Base-by-base conservation (phyloP, 1,284 basidiomycete species). In the Ustilago esculenta region DNA sequence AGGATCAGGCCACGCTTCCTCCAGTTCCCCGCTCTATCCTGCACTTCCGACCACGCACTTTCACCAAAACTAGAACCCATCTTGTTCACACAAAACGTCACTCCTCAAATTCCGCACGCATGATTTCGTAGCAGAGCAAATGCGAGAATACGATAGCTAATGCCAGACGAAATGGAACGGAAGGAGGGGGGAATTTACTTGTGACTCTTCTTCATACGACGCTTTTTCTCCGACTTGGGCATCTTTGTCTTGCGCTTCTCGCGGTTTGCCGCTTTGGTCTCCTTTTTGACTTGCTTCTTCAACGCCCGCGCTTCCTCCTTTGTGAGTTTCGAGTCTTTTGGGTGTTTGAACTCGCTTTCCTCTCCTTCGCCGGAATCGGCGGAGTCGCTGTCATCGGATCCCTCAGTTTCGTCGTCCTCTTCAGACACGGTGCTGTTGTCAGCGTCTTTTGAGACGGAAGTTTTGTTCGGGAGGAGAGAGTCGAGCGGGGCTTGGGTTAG, bases 161-260 rank as follows among this genome's bases (percentile, higher is more conserved):
- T n/a, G n/a, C n/a, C n/a, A n/a, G n/a, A n/a, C n/a, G n/a, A n/a
- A n/a, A n/a, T n/a, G n/a, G n/a, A n/a, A n/a, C n/a, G n/a, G n/a
- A n/a, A n/a, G 5, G n/a, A 24, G 35, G 18, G 10, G 17, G 18
- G 12, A 33, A 3, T 24, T 36, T 71, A 66, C 61, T 75, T 75
- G 48, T 69, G 59, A 24, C 53, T 57, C 63, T 79, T 79, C 47
- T 78, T 77, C 64, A 77, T 72, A n/a, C 64, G 46, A 6, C 71
- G 50, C 61, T 76, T 77, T 42, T 79, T 79, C 34, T 77, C 75
- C 7, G 76, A 67, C 55, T 81, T 81, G 20, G 76, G 73, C 79
- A 80, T 81, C 61, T 80, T 81, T 20, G 58, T 75, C 45, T 80
- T 81, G 4, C 79, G 50, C 32, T 70, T 72, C 49, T 80, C 79